These are phyloP conservation scores for Curvularia spicifera DNA, from an alignment of 2,329 filamentous ascomycete genomes.

Conservation along the genomic window DNA sequence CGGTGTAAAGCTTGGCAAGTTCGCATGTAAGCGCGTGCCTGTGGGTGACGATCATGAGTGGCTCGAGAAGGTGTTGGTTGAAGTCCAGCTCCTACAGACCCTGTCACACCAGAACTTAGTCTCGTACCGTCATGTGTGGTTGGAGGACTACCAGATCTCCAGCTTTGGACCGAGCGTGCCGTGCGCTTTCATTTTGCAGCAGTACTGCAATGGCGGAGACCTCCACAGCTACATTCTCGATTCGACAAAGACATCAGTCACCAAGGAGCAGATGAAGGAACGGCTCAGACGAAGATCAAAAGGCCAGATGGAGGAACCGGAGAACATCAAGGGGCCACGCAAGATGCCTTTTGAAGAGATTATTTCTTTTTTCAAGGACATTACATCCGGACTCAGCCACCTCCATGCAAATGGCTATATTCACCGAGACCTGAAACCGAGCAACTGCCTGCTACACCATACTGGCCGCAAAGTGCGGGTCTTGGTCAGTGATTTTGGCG, in stretches of 20 bases:
- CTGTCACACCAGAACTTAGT: conserved; percentile 95
- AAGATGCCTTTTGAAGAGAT: conserved; percentile 84
- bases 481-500: conserved; percentile 96
- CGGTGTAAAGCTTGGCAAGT: conserved; percentile 84
- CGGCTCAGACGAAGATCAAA: conserved; percentile 82
- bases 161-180: conserved; percentile 88
- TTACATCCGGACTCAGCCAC: conserved; percentile 88
- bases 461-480: conserved; percentile 75
- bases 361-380: conserved; percentile 94
- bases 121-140: conserved; percentile 95
- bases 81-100: conserved; percentile 90
- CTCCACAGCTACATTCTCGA: conserved; percentile 86
- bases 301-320: conserved; percentile 71
- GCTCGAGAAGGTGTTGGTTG: conserved; percentile 91
- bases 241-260: conserved; percentile 64
- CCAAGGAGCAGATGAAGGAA: conserved; percentile 87
- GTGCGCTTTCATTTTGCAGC: conserved; percentile 95
- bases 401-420: conserved; percentile 92
- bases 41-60: conserved; percentile 92
- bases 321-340: conserved; percentile 59
- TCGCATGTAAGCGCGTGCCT: conserved; percentile 95
- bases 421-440: conserved; percentile 93
- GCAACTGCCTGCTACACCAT: conserved; percentile 87
- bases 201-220: conserved; percentile 95
- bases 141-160: conserved; percentile 84